Conservation (phyloP, 495 filamentous ascomycete species). For the Durotheca rogersii region DNA sequence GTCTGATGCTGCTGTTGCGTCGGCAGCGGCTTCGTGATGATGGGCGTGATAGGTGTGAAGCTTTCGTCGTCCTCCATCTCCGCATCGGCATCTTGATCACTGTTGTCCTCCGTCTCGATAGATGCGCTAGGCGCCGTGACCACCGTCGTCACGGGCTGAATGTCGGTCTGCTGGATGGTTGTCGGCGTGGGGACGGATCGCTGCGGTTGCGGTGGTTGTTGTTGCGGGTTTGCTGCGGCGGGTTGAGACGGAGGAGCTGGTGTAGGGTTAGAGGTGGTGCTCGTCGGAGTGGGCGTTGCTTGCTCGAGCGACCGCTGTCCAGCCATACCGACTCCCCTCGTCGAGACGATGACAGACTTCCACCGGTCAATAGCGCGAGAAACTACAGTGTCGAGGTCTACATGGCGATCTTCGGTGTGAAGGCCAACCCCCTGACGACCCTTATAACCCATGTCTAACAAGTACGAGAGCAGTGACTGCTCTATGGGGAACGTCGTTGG, state of each 20-base stretch:
- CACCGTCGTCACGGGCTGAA: constrained; percentile 13
- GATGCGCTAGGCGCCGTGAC: constrained; percentile 12
- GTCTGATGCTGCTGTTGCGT: constrained; percentile 26
- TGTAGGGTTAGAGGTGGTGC: constrained; percentile 12
- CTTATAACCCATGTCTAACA: constrained; percentile 37
- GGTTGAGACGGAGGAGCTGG: constrained; percentile 5
- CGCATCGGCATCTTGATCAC: constrained; percentile 43
- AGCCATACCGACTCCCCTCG: constrained; percentile 40
- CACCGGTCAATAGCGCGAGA: constrained; percentile 52
- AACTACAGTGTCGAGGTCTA: constrained; percentile 48
- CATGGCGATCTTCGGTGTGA: constrained; percentile 43
- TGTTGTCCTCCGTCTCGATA: constrained; percentile 37
- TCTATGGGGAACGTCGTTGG: constrained; percentile 63
- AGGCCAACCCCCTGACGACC: constrained; percentile 38
- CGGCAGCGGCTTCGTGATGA: constrained; percentile 22
- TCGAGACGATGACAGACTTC: constrained; percentile 51
- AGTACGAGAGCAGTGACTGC: constrained; percentile 39
- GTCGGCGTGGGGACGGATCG: constrained; percentile 15
- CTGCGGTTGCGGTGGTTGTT: constrained; percentile 24
- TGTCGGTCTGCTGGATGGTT: constrained; percentile 7
- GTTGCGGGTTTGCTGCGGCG: constrained; percentile 5
- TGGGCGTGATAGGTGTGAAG: constrained; percentile 32
- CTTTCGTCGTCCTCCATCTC: constrained; percentile 46
- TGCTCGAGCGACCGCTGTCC: constrained; percentile 39
- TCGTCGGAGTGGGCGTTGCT: constrained; percentile 17